Percentiles rank a stretch among this genome's conserved stretches.
phyloP scores from a whole-genome alignment of 2,329 filamentous ascomycete species.

The Sclerotinia trifoliorum region DNA sequence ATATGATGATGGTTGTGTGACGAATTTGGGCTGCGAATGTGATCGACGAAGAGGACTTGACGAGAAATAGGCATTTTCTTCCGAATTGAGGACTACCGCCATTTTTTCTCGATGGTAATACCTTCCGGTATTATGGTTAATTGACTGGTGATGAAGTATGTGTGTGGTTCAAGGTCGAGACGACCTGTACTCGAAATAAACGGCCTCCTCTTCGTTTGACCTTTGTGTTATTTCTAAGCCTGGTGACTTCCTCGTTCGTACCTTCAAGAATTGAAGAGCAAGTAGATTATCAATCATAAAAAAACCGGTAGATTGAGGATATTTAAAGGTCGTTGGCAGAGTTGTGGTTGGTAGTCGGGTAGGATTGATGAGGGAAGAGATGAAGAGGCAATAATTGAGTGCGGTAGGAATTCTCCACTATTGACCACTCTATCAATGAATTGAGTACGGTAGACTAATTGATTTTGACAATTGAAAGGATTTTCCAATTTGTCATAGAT shows the following conservation, averaged over 20 bases:
- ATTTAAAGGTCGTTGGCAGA: not conserved
- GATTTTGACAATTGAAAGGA: not conserved
- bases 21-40: slow-evolving; percentile 59
- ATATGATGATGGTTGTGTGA: slow-evolving; percentile 49
- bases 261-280: not conserved
- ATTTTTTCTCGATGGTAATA: slow-evolving; percentile 28
- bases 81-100: slow-evolving; percentile 44
- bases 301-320: not conserved
- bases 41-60: slow-evolving; percentile 56
- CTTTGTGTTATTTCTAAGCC: not conserved
- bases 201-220: slow-evolving; percentile 13
- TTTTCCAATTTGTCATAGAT: not conserved
- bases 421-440: not conserved
- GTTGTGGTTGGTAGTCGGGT: not conserved
- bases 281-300: not conserved
- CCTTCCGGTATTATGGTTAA: not conserved
- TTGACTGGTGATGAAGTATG: slow-evolving; percentile 15
- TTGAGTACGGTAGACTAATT: not conserved
- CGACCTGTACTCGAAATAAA: slow-evolving; percentile 6
- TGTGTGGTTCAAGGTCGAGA: slow-evolving; percentile 18
- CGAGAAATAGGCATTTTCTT: slow-evolving; percentile 58
- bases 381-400: not conserved
- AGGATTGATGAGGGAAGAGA: not conserved
- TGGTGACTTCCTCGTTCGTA: not conserved
- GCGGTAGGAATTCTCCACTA: not conserved